Conservation (phyloP, 2,329 filamentous ascomycete genomes). For the Colletotrichum shisoi region DNA sequence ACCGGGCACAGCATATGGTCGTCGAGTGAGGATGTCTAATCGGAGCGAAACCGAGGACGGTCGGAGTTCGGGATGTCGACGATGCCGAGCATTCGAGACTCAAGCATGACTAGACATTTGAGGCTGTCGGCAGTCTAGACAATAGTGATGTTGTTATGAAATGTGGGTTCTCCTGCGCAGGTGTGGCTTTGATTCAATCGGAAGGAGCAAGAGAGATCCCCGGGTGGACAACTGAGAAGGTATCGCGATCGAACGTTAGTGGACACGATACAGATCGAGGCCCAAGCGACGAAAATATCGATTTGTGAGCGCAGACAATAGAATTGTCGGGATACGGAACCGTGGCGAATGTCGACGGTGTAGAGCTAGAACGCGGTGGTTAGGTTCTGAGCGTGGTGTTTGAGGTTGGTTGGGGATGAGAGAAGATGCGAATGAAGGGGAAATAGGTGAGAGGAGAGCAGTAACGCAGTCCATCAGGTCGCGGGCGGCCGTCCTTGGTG, state of each 20-base stretch:
- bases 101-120: constrained; percentile 49
- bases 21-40: constrained; percentile 26
- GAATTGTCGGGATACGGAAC: not conserved
- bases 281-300: not conserved
- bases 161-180: not conserved
- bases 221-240: not conserved
- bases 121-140: not conserved
- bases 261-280: not conserved
- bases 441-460: constrained; percentile 22
- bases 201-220: not conserved
- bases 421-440: constrained; percentile 12
- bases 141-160: not conserved
- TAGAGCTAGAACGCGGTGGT: constrained; percentile 39
- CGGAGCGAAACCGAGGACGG: constrained; percentile 12
- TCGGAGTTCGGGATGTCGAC: constrained; percentile 40
- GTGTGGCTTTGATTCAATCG: not conserved
- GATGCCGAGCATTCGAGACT: constrained; percentile 43
- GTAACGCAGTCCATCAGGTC: not conserved
- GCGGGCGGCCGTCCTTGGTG: constrained; percentile 6
- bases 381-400: constrained; percentile 48
- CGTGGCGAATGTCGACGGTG: constrained; percentile 4
- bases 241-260: not conserved
- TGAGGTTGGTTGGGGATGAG: constrained; percentile 22
- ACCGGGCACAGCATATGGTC: constrained; percentile 29
- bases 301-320: not conserved